phyloP scores from a whole-genome alignment of 2,329 filamentous ascomycete genomes.

The Lithohypha guttulata region DNA sequence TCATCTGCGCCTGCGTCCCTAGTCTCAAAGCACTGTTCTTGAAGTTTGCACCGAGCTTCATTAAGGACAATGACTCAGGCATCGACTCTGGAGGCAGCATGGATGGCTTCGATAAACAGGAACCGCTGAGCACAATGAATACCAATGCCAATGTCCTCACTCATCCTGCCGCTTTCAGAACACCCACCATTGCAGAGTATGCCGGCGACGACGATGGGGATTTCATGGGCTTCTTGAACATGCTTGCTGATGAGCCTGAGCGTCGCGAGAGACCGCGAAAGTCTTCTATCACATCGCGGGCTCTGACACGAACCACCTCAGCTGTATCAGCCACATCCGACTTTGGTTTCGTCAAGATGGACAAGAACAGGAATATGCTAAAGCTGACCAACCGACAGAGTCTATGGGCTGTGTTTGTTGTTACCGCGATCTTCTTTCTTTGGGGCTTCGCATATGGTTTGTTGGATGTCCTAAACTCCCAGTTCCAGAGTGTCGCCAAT shows the following conservation, averaged over 20 bases:
- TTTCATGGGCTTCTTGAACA: constrained; percentile 22
- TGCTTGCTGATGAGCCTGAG: constrained; percentile 14
- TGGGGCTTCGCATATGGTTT: constrained; percentile 90
- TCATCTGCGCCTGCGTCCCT: constrained; percentile 85
- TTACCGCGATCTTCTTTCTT: constrained; percentile 72
- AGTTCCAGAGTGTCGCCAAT: constrained; percentile 45
- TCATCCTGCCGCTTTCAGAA: constrained; percentile 20
- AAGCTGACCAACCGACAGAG: constrained; percentile 48
- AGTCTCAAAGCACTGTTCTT: constrained; percentile 78
- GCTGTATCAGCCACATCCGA: constrained; percentile 28
- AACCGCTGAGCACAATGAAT: constrained; percentile 7
- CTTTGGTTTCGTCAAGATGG: constrained; percentile 55
- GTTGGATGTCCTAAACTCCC: constrained; percentile 64
- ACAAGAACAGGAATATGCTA: constrained; percentile 47
- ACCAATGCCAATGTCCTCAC: constrained; percentile 18
- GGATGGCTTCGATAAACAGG: constrained; percentile 6
- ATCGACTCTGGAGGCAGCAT: constrained; percentile 10
- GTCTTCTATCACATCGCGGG: constrained; percentile 14
- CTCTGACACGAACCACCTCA: constrained; percentile 25
- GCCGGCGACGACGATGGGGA: constrained; percentile 18
- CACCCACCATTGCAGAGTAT: constrained; percentile 16
- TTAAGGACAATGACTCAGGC: constrained; percentile 37
- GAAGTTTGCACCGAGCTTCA: constrained; percentile 45
- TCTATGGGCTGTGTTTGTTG: constrained; percentile 48
- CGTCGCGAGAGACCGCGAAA: constrained; percentile 8